Evolutionary conservation across 148 eudicot species (phyloP).

Genomic region (Chenopodium suecicum): DNA sequence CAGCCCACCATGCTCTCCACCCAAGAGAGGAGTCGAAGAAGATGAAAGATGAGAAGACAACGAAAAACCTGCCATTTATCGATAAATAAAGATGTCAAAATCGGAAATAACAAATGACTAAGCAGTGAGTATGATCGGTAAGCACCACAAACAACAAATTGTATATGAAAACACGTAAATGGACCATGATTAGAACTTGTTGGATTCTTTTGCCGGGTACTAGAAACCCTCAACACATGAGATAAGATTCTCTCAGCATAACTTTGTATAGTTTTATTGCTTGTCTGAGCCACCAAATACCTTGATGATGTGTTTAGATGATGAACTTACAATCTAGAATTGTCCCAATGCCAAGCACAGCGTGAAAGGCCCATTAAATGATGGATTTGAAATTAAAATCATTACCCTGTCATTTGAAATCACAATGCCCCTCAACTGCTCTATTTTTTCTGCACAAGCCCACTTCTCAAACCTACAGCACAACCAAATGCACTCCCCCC

Average conservation of each 20-base stretch:
- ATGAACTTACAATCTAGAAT: no score
- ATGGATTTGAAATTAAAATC: no score
- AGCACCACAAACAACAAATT: neutral
- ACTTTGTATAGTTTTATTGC: neutral
- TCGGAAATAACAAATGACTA: neutral
- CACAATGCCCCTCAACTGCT: no score
- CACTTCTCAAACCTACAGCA: no score
- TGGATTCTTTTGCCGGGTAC: neutral
- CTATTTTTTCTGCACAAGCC: no score
- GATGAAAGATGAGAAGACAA: slow-evolving; percentile 35
- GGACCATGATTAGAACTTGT: neutral
- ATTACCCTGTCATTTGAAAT: no score
- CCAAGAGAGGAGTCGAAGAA: slow-evolving; percentile 43
- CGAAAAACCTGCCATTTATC: slow-evolving; percentile 33
- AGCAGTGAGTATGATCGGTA: neutral
- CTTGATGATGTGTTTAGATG: no score
- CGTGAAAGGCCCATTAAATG: no score
- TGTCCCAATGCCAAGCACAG: no score
- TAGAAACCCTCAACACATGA: neutral
- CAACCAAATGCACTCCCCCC: no score
- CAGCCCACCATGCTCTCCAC: slow-evolving; percentile 45
- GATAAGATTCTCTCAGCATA: neutral
- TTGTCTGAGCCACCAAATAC: neutral
- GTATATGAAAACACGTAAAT: neutral
- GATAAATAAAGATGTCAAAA: slow-evolving; percentile 2